Evolutionary conservation across 352 stramenopile genomes (phyloP).

Genomic region (Globisporangium nunn): DNA sequence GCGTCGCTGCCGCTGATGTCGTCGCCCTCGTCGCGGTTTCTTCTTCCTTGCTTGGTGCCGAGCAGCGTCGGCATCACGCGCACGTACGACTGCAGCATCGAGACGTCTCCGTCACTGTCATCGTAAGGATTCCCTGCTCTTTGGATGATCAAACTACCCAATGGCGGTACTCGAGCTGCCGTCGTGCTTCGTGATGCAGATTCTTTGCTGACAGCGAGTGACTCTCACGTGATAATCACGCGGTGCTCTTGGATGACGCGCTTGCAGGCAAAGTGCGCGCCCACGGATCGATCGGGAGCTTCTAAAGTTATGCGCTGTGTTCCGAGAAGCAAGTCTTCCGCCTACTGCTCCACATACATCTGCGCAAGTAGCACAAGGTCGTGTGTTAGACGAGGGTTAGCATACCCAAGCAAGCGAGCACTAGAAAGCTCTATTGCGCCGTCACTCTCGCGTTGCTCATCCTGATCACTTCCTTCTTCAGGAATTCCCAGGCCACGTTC

Average conservation of each 20-base stretch:
- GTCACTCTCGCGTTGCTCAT: neutral
- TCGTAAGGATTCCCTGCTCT: neutral
- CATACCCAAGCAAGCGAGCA: neutral
- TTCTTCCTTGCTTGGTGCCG: neutral
- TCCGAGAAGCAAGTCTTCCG: conserved; percentile 4
- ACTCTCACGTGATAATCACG: conserved; percentile 5
- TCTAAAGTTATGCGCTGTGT: conserved; percentile 4
- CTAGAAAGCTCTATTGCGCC: neutral
- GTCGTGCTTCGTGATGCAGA: neutral
- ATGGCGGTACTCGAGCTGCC: neutral
- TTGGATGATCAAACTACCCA: conserved; percentile 1
- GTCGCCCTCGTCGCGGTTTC: neutral
- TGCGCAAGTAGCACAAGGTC: neutral
- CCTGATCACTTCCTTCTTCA: conserved; percentile 2
- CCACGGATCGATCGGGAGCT: neutral
- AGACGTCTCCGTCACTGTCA: neutral
- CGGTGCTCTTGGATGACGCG: neutral
- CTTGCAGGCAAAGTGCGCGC: neutral
- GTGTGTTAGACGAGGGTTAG: neutral
- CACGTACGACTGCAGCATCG: conserved; percentile 7
- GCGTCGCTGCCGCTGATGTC: neutral
- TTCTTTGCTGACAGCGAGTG: neutral
- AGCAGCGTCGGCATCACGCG: neutral
- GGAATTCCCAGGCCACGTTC: conserved; percentile 2
- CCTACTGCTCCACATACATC: conserved; percentile 2